Conservation (phyloP, 495 filamentous ascomycete species). For the Aspergillus diversus region DNA sequence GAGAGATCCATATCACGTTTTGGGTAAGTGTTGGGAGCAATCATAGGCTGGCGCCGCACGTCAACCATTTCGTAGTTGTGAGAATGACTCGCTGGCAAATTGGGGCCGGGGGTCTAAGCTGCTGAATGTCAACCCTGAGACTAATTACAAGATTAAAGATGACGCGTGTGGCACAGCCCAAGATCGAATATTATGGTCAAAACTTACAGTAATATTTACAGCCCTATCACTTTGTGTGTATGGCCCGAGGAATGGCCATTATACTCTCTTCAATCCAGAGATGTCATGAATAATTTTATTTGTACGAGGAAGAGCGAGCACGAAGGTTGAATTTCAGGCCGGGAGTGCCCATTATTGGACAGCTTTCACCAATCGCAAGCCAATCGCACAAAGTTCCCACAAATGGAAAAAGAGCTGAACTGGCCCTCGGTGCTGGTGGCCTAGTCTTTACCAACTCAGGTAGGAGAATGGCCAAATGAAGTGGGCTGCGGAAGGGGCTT, state of each 20-base stretch:
- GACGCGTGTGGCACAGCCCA: neutral
- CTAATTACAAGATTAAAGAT: neutral
- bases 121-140: neutral
- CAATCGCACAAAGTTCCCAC: no score
- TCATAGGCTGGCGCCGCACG: neutral
- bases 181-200: neutral
- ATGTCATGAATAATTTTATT: no score
- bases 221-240: neutral
- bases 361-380: no score
- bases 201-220: neutral
- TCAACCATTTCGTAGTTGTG: neutral
- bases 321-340: no score
- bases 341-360: no score
- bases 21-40: neutral
- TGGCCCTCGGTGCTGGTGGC: no score
- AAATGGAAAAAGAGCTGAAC: no score
- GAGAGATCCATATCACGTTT: neutral
- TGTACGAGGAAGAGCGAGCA: no score
- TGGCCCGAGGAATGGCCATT: neutral
- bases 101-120: neutral
- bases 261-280: no score
- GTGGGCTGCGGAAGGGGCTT: neutral
- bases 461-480: no score
- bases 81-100: neutral
- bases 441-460: no score